These are phyloP conservation scores for Scutellaria minor DNA, from an alignment of 257 asterid species.

Conservation along the genomic window DNA sequence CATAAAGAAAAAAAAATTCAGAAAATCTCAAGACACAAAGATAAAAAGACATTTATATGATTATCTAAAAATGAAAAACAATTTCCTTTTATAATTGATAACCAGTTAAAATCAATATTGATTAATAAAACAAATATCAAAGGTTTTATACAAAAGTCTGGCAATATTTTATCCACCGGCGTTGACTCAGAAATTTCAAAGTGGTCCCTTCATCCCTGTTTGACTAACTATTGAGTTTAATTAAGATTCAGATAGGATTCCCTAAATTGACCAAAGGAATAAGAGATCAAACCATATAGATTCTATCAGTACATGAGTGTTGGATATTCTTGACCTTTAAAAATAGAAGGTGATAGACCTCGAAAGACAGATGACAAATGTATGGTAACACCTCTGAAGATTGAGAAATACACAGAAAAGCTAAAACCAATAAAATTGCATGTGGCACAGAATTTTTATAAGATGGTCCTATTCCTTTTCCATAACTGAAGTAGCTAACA, in stretches of 20 bases:
- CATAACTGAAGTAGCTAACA: constrained; percentile 18
- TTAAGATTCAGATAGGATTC: constrained; percentile 85
- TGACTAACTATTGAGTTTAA: too few species aligned
- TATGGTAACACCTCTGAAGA: background rate
- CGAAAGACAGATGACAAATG: constrained; percentile 12
- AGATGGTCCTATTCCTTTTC: constrained; percentile 7
- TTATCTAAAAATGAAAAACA: too few species aligned
- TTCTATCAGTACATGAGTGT: background rate
- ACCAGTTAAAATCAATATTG: too few species aligned
- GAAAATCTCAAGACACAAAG: too few species aligned
- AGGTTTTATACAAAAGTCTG: too few species aligned
- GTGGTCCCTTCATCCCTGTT: too few species aligned
- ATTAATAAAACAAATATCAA: too few species aligned
- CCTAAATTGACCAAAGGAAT: constrained; percentile 55
- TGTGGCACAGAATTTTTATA: background rate
- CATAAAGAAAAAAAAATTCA: too few species aligned
- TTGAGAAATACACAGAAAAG: background rate
- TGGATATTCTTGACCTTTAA: constrained; percentile 14
- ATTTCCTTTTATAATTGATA: too few species aligned
- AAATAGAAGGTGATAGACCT: background rate
- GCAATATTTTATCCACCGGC: too few species aligned
- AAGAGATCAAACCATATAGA: constrained; percentile 21
- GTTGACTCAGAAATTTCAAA: too few species aligned
- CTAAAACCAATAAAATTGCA: constrained; percentile 1
- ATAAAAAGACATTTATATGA: too few species aligned